Evolutionary conservation across 805 yeast genomes (phyloP).

Genomic region (Tetrapisispora iriomotensis): DNA sequence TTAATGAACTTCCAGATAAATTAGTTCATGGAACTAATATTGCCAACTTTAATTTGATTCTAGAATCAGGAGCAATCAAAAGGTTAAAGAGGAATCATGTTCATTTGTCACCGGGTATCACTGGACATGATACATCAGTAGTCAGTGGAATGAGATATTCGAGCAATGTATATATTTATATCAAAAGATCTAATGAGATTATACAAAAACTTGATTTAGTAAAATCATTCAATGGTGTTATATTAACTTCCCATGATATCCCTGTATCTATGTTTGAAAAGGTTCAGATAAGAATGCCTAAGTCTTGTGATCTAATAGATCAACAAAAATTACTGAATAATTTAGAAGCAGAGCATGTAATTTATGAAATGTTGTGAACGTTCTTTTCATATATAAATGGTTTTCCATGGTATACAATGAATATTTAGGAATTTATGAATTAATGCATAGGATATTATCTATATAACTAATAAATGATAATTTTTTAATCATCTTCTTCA

Average conservation of each 20-base stretch:
- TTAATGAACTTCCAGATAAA: constrained; percentile 36
- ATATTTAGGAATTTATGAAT: too few species aligned
- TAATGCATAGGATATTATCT: too few species aligned
- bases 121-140: constrained; percentile 35
- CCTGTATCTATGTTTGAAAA: constrained; percentile 18
- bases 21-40: constrained; percentile 76
- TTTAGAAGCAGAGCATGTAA: constrained; percentile 5
- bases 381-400: not conserved
- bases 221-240: constrained; percentile 65
- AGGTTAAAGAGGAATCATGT: constrained; percentile 75
- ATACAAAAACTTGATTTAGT: constrained; percentile 35
- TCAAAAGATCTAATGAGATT: constrained; percentile 45
- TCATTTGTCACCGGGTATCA: constrained; percentile 64
- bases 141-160: constrained; percentile 67
- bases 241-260: constrained; percentile 52
- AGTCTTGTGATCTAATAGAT: not conserved
- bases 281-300: constrained; percentile 10
- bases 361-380: not conserved
- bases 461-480: too few species aligned
- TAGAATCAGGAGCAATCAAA: constrained; percentile 46
- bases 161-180: constrained; percentile 46
- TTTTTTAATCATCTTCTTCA: not conserved
- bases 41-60: constrained; percentile 38
- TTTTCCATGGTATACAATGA: too few species aligned
- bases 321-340: constrained; percentile 2